A percentile compares a stretch with the other conserved stretches of the same genome.
phyloP scores from a whole-genome alignment of 75 land plant genomes.

The Sequoia sempervirens region DNA sequence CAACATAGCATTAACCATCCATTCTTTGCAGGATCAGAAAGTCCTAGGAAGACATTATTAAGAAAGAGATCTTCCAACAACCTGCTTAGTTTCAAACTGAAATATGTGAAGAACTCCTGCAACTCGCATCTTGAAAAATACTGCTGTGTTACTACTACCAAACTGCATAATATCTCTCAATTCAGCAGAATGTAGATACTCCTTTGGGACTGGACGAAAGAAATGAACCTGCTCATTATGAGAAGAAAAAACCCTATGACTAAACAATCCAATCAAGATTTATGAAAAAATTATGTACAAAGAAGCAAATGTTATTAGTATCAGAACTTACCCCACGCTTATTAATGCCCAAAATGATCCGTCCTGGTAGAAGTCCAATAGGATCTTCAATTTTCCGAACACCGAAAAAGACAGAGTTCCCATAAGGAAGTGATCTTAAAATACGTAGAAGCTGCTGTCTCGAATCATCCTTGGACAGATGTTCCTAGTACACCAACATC shows the following conservation, averaged over 20 bases:
- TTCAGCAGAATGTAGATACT: conserved; percentile 97
- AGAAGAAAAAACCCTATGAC: not conserved
- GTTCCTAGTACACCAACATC: conserved; percentile 43
- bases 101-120: conserved; percentile 96
- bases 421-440: conserved; percentile 83
- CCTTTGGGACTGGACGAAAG: conserved; percentile 97
- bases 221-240: conserved; percentile 75
- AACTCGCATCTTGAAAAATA: conserved; percentile 98
- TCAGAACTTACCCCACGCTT: conserved; percentile 76
- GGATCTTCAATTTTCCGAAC: conserved; percentile 98
- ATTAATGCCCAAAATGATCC: conserved; percentile 82
- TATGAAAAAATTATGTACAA: not conserved
- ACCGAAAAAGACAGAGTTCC: conserved; percentile 91
- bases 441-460: conserved; percentile 93
- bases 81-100: conserved; percentile 99
- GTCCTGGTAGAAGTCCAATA: conserved; percentile 92
- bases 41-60: not conserved
- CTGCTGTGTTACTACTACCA: conserved; percentile 97
- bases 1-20: not conserved
- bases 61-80: conserved; percentile 7
- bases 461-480: conserved; percentile 91
- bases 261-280: not conserved
- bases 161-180: conserved; percentile 98
- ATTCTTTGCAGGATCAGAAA: not conserved
- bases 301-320: not conserved